These are phyloP conservation scores for Daldinia caldariorum DNA, from an alignment of 495 filamentous ascomycete genomes.

Conservation along the genomic window DNA sequence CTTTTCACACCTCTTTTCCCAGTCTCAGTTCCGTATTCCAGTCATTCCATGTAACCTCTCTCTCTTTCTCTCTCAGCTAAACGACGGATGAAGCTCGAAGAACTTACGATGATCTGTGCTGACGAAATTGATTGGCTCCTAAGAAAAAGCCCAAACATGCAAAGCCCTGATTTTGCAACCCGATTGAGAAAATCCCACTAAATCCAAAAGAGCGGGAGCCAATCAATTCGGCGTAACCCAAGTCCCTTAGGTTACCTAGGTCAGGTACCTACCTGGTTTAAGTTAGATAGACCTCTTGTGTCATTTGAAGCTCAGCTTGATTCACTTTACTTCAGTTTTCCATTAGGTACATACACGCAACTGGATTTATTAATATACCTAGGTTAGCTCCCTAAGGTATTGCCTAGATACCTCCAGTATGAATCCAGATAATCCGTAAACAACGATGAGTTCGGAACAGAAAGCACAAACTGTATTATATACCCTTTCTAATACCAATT, in stretches of 20 bases:
- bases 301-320: too few relatives aligned
- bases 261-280: too few relatives aligned
- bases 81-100: neutral
- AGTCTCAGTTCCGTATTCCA: neutral
- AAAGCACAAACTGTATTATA: slow-evolving; percentile 21
- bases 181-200: slow-evolving; percentile 31
- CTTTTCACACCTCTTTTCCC: neutral
- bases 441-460: neutral
- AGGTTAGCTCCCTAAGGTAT: too few relatives aligned
- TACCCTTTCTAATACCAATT: slow-evolving; percentile 13
- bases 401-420: too few relatives aligned
- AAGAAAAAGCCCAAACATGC: neutral
- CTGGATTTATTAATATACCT: too few relatives aligned
- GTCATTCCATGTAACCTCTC: neutral
- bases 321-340: too few relatives aligned
- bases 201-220: slow-evolving; percentile 27
- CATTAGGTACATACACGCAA: too few relatives aligned
- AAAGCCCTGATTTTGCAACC: slow-evolving; percentile 10
- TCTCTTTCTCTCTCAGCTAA: neutral
- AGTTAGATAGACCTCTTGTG: neutral
- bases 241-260: too few relatives aligned
- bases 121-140: slow-evolving; percentile 3
- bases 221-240: slow-evolving; percentile 18
- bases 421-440: neutral
- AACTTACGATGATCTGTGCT: neutral